Evolutionary conservation across 768 basidiomycete genomes (phyloP), one percentile per base, ranked within the genome.

Genomic region (Tricholoma sp.): DNA sequence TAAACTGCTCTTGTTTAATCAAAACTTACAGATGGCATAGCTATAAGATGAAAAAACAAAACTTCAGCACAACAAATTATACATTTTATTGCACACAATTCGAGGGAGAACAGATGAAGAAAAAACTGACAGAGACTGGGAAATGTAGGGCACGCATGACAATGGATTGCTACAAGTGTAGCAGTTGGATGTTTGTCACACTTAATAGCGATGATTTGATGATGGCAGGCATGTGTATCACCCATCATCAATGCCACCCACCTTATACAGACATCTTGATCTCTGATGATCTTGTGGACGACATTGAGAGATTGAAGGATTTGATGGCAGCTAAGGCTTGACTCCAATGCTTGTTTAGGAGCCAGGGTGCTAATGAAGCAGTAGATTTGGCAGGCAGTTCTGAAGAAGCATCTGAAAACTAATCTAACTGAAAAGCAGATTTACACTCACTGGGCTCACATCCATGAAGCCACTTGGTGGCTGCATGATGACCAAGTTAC

Each of bases 221-320:
- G 3, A 9, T 39, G 27, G 56, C 55, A 19, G 41, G 19, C 7
- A 50, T 59, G 11, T 32, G n/a, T 6, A 55, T 59, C 10, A 61
- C 54, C 3, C 57, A 59, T 27, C 55, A 61, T 34, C 53, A 39
- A 29, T 39, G 37, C 14, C 60, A 61, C 39, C 41, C 18, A 24
- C 50, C 47, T 29, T 56, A 61, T 22, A 32, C 43, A 5, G 50
- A 56, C 35, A 58, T 59, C 4, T 56, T 54, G 29, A 12, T 58
- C 10, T 52, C 46, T 3, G 7, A 2, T 3, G 31, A 31, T 3
- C 6, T 50, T 31, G 22, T 5, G 6, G 4, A 31, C 2, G 21
- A 21, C 3, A n/a, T 29, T 32, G 56, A 21, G 22, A 54, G 11
- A 45, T 55, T 35, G 49, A 57, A n/a, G n/a, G 22, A 32, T 29